Percentiles rank a stretch among this genome's conserved stretches.
phyloP scores from a whole-genome alignment of 768 basidiomycete species.

The Scleroderma citrinum region DNA sequence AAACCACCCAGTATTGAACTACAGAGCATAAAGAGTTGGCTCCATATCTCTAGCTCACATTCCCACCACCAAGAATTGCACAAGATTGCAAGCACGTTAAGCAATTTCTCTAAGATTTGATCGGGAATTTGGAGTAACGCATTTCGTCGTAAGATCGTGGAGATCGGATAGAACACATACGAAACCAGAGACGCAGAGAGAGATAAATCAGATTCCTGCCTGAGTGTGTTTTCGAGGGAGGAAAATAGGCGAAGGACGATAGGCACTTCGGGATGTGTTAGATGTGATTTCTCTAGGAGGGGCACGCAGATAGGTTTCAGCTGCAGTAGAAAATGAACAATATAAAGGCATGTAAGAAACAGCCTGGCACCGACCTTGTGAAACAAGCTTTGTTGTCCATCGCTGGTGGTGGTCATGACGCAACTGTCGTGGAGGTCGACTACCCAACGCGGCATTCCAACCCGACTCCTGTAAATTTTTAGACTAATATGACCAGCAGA shows the following conservation, averaged over 20 bases:
- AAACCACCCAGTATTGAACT: conserved; percentile 59
- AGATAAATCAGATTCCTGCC: conserved; percentile 33
- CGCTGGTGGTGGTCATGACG: conserved; percentile 8
- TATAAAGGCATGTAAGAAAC: not conserved
- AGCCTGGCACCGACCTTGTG: conserved; percentile 28
- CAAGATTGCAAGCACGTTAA: conserved; percentile 52
- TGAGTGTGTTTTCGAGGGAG: conserved; percentile 44
- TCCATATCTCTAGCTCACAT: conserved; percentile 69
- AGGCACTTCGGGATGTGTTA: conserved; percentile 51
- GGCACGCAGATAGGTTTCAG: conserved; percentile 78
- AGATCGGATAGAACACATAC: conserved; percentile 86
- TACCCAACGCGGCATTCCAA: not conserved
- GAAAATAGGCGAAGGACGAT: conserved; percentile 47
- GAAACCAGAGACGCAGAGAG: conserved; percentile 62
- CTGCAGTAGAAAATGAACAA: conserved; percentile 13
- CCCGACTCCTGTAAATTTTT: not conserved
- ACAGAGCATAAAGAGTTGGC: conserved; percentile 78
- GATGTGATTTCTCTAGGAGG: conserved; percentile 62
- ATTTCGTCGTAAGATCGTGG: conserved; percentile 77
- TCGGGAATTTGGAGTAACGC: conserved; percentile 64
- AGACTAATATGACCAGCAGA: no score
- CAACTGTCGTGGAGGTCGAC: no score
- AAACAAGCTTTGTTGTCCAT: conserved; percentile 30
- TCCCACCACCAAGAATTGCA: conserved; percentile 82
- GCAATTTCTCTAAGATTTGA: conserved; percentile 69